These are phyloP conservation scores for Waltergamsia citrina DNA, from an alignment of 2,329 filamentous ascomycete genomes.

Conservation along the genomic window DNA sequence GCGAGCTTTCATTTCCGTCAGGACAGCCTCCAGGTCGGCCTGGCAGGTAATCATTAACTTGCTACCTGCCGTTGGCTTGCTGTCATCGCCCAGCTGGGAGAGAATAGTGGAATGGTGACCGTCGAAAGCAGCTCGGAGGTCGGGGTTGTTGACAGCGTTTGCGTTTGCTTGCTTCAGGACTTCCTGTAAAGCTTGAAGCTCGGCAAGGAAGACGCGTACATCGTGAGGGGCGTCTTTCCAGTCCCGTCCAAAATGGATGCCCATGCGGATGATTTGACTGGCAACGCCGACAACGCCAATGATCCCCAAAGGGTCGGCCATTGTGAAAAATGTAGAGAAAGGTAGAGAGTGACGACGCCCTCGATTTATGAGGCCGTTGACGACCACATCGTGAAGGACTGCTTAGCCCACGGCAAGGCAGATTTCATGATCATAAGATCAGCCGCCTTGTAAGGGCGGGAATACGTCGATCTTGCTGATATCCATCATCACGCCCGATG, in stretches of 20 bases:
- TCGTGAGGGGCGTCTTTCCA: conserved; percentile 9
- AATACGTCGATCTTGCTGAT: too few species aligned
- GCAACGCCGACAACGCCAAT: conserved; percentile 9
- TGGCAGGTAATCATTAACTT: not conserved
- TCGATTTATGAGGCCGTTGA: too few species aligned
- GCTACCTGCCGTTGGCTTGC: not conserved
- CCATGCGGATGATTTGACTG: conserved; percentile 10
- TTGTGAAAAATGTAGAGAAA: too few species aligned
- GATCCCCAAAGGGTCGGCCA: conserved; percentile 2
- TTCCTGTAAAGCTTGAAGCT: conserved; percentile 6
- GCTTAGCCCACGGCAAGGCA: too few species aligned
- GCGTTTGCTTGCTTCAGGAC: conserved; percentile 6
- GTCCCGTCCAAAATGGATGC: conserved; percentile 4
- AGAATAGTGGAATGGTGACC: not conserved
- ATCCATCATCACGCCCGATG: too few species aligned
- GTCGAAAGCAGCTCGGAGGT: not conserved
- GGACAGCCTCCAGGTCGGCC: not conserved
- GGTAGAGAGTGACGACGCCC: too few species aligned
- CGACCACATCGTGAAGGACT: too few species aligned
- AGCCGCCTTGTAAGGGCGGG: too few species aligned
- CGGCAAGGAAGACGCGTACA: conserved; percentile 3
- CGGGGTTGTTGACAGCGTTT: conserved; percentile 3
- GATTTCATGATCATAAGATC: too few species aligned
- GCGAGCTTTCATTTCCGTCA: not conserved
- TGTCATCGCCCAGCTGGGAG: not conserved